Evolutionary conservation across 2,329 filamentous ascomycete genomes (phyloP).

Genomic region (Aspergillus fructus): DNA sequence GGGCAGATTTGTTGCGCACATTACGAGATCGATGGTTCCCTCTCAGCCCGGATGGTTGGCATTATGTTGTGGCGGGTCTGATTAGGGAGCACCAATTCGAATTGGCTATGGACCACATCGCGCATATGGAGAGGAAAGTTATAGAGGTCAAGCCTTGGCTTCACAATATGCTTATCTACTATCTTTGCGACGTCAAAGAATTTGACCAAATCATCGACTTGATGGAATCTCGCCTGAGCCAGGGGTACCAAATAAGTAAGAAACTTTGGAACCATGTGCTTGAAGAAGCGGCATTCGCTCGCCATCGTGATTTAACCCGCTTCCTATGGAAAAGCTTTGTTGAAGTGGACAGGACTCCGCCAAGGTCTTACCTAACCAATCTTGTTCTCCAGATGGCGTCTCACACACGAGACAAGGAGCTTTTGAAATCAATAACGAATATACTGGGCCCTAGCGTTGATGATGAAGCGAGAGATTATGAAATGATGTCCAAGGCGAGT

Average conservation of each 20-base stretch:
- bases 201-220: slow-evolving; percentile 74
- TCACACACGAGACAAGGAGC: slow-evolving; percentile 62
- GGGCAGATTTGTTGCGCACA: slow-evolving; percentile 67
- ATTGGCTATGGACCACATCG: slow-evolving; percentile 69
- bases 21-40: slow-evolving; percentile 66
- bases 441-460: slow-evolving; percentile 59
- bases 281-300: slow-evolving; percentile 67
- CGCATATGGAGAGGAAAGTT: slow-evolving; percentile 61
- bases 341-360: slow-evolving; percentile 57
- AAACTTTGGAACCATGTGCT: slow-evolving; percentile 70
- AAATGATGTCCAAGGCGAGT: slow-evolving; percentile 73
- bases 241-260: slow-evolving; percentile 48
- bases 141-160: slow-evolving; percentile 68
- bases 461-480: slow-evolving; percentile 70
- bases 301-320: slow-evolving; percentile 62
- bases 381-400: slow-evolving; percentile 73
- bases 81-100: slow-evolving; percentile 82
- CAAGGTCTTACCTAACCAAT: slow-evolving; percentile 63
- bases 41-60: slow-evolving; percentile 61
- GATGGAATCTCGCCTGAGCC: slow-evolving; percentile 57
- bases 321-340: slow-evolving; percentile 73
- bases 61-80: slow-evolving; percentile 69
- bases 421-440: slow-evolving; percentile 71
- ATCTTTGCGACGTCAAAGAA: slow-evolving; percentile 69
- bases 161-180: slow-evolving; percentile 73